phyloP scores from a whole-genome alignment of 2,329 filamentous ascomycete species.

The Penicillium sp. region DNA sequence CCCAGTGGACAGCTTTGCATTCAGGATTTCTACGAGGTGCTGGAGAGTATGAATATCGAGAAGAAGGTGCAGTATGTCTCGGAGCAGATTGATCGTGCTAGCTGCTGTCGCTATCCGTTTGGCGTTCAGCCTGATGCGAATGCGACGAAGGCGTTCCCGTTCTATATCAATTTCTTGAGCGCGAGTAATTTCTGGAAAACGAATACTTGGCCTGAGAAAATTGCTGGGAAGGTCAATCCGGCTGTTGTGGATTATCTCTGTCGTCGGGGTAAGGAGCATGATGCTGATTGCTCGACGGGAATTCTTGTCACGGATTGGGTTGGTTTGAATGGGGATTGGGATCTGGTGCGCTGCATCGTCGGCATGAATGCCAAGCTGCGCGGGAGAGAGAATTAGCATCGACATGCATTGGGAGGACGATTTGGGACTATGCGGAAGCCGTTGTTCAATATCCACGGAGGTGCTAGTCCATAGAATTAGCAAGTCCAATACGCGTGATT shows the following conservation, averaged over 20 bases:
- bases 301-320: conserved; percentile 95
- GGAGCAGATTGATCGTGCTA: conserved; percentile 75
- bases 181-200: conserved; percentile 94
- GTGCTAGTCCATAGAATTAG: no score
- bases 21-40: conserved; percentile 93
- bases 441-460: neutral
- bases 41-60: conserved; percentile 72
- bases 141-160: conserved; percentile 57
- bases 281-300: conserved; percentile 77
- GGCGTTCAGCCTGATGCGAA: conserved; percentile 39
- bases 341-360: conserved; percentile 81
- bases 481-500: neutral
- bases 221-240: conserved; percentile 86
- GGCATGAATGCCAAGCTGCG: conserved; percentile 78
- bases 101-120: conserved; percentile 49
- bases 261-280: conserved; percentile 52
- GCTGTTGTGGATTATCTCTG: conserved; percentile 64
- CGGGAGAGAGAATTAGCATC: conserved; percentile 30
- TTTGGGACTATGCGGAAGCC: neutral
- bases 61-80: conserved; percentile 76
- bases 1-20: conserved; percentile 75
- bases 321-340: conserved; percentile 84
- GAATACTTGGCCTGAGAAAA: conserved; percentile 88
- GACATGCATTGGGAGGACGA: neutral
- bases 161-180: conserved; percentile 88